Conservation (phyloP, 2,329 filamentous ascomycete species). For the Alternaria sp. region DNA sequence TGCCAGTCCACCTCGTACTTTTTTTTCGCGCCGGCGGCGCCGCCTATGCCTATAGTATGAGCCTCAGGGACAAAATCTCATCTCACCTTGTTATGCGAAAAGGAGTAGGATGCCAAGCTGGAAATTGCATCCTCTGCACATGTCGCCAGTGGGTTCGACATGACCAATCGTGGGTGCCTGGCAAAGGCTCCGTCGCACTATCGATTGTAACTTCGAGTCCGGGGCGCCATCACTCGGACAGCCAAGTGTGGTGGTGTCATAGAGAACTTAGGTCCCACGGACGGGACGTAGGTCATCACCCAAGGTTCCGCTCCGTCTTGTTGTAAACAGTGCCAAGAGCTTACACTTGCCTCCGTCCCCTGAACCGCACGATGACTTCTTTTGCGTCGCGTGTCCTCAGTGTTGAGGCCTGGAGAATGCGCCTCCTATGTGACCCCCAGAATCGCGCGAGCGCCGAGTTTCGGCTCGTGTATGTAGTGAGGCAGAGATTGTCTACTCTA, state of each 20-base stretch:
- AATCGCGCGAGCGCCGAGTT: not conserved
- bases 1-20: slow-evolving; percentile 11
- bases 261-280: not conserved
- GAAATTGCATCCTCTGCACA: slow-evolving; percentile 19
- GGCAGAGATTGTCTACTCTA: not conserved
- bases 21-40: slow-evolving; percentile 15
- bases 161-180: not conserved
- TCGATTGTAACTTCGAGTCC: slow-evolving; percentile 13
- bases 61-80: slow-evolving; percentile 8
- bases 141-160: slow-evolving; percentile 4
- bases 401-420: not conserved
- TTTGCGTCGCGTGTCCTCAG: not conserved
- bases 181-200: slow-evolving; percentile 13
- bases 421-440: not conserved
- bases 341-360: not conserved
- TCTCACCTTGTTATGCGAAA: slow-evolving; percentile 13
- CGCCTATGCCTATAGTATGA: not conserved
- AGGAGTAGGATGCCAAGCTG: slow-evolving; percentile 10
- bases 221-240: not conserved
- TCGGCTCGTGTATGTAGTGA: not conserved
- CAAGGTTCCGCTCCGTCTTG: not conserved
- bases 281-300: not conserved
- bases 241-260: not conserved
- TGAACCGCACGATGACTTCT: not conserved
- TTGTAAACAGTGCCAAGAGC: not conserved